Conservation (phyloP, 2,329 filamentous ascomycete species). For the Scedosporium dehoogii region DNA sequence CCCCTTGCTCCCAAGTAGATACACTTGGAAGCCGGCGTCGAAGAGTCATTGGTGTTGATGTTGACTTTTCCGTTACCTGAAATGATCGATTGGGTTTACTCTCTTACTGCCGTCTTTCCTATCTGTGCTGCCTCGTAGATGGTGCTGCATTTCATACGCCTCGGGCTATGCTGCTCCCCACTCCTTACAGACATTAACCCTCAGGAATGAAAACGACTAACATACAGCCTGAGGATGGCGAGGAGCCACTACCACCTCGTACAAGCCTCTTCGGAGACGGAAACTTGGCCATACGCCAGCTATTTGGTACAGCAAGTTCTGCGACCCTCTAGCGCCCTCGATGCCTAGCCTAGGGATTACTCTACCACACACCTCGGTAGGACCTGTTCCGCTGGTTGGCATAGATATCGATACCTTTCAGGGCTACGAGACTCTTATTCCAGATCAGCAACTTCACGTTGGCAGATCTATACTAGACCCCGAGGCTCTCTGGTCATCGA, state of each 20-base stretch:
- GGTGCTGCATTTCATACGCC: no score
- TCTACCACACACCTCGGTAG: conserved; percentile 6
- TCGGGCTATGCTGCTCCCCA: no score
- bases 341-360: neutral
- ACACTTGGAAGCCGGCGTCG: no score
- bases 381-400: conserved; percentile 9
- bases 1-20: no score
- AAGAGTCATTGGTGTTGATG: no score
- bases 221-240: no score
- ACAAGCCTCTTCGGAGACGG: conserved; percentile 10
- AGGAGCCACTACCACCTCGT: neutral
- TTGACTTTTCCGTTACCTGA: no score
- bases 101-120: no score
- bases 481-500: neutral
- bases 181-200: no score
- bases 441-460: conserved; percentile 8
- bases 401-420: conserved; percentile 11
- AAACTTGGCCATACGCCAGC: conserved; percentile 7
- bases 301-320: conserved; percentile 5
- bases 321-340: conserved; percentile 2
- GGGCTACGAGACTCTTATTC: conserved; percentile 7
- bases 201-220: no score
- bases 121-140: no score
- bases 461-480: conserved; percentile 8
- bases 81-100: no score